These are phyloP conservation scores for Annulohypoxylon nitens DNA, from an alignment of 495 filamentous ascomycete species.

Conservation along the genomic window DNA sequence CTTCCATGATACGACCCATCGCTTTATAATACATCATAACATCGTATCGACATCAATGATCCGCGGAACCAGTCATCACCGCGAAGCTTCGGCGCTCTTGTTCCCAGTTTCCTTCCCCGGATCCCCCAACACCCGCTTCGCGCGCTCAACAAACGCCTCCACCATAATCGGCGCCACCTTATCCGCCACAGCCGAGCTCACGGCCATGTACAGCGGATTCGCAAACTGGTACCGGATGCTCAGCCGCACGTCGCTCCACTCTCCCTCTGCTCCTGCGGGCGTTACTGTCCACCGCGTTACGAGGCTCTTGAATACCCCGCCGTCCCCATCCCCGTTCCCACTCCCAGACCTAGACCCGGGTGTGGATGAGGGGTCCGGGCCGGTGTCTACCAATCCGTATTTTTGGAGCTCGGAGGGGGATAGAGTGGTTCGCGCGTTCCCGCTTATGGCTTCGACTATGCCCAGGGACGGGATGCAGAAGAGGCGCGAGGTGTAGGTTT, in stretches of 20 bases:
- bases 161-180: slow-evolving; percentile 91
- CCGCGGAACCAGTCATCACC: slow-evolving; percentile 14
- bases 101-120: not conserved
- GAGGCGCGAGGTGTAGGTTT: slow-evolving; percentile 81
- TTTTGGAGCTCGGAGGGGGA: slow-evolving; percentile 52
- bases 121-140: slow-evolving; percentile 68
- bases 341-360: slow-evolving; percentile 35
- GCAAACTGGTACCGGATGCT: slow-evolving; percentile 83
- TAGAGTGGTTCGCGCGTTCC: slow-evolving; percentile 64
- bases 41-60: slow-evolving; percentile 7
- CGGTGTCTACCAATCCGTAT: slow-evolving; percentile 41
- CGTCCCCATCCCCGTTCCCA: slow-evolving; percentile 52
- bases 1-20: not conserved
- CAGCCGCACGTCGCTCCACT: slow-evolving; percentile 78
- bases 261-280: slow-evolving; percentile 54
- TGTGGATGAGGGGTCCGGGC: not conserved
- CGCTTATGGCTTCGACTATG: slow-evolving; percentile 84
- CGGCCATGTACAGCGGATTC: slow-evolving; percentile 83
- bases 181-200: slow-evolving; percentile 83
- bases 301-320: slow-evolving; percentile 78
- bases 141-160: slow-evolving; percentile 89
- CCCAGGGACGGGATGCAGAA: slow-evolving; percentile 73
- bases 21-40: slow-evolving; percentile 24
- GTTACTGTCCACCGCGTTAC: slow-evolving; percentile 80
- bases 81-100: slow-evolving; percentile 24